Base-by-base conservation (phyloP, 805 yeast species). In the Candida germanica region DNA sequence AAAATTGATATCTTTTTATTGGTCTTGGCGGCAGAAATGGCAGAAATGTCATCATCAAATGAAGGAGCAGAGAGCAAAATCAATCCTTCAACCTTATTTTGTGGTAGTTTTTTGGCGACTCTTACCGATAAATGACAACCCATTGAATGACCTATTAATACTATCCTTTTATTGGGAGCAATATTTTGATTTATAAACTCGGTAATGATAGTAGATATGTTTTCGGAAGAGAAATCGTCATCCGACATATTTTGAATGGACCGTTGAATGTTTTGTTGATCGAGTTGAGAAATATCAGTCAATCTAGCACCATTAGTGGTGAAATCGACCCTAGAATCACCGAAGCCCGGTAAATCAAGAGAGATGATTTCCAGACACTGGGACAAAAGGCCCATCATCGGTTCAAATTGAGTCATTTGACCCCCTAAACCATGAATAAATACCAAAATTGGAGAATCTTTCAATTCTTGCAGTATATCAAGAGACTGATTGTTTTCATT, bases 401-500 rank as follows among this genome's bases (percentile, higher is more conserved):
- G 79, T 50, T 85, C 93, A 55, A 89, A 89, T 55, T 88, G 96
- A 15, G 87, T 77, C 53, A 85, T 65, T 48, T 81, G 91, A 2
- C 98, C 98, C 1, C 97, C 98, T 14, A 91, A 58, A 0, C 98
- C 98, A 62, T 88, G 97, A 13, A 89, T 53, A 38, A 87, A 75
- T 2, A 87, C 59, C 5, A 83, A 57, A 2, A 80, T 62, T 0
- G 94, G 94, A 26, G 78, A 52, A 10, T 64, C 64, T 16, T 67
- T 56, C 25, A 77, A 58, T 38, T 70, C 69, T 8, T 49, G 44
- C 34, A 53, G 48, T 33, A 63, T 40, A 19, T 50, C 58, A 1
- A 44, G 20, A 5, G 44, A 27, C n/a, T 46, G 34, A 31, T 53
- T 57, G 6, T 45, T 46, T 22, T 59, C 61, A 38, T 56, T 58